Evolutionary conservation across 2,329 filamentous ascomycete species (phyloP).

Genomic region (Botryosphaeria dothidea): DNA sequence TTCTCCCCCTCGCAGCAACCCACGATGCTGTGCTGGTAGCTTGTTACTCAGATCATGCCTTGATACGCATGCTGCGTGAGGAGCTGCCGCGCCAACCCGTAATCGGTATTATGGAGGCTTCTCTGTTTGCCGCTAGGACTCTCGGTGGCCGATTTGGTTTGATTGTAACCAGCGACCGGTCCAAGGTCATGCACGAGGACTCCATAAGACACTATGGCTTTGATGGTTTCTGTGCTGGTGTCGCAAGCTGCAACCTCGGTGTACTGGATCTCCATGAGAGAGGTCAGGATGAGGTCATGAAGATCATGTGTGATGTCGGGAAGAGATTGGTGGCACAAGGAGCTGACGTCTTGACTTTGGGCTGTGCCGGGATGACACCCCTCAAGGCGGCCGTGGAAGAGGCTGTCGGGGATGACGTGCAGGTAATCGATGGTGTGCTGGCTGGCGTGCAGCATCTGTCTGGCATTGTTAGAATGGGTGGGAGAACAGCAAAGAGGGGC

Average conservation of each 20-base stretch:
- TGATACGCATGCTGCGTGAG: slow-evolving; percentile 50
- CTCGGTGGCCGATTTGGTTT: slow-evolving; percentile 51
- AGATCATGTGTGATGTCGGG: slow-evolving; percentile 42
- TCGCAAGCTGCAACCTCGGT: slow-evolving; percentile 43
- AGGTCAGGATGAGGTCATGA: slow-evolving; percentile 41
- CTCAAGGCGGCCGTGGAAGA: slow-evolving; percentile 49
- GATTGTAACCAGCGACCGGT: slow-evolving; percentile 43
- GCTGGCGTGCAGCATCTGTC: slow-evolving; percentile 50
- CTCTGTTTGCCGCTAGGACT: slow-evolving; percentile 51
- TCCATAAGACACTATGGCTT: slow-evolving; percentile 45
- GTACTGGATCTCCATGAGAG: slow-evolving; percentile 49
- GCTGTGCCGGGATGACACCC: slow-evolving; percentile 53
- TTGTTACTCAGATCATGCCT: slow-evolving; percentile 51
- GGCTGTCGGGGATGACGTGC: slow-evolving; percentile 47
- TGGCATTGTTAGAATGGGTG: slow-evolving; percentile 47
- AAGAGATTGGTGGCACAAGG: slow-evolving; percentile 42
- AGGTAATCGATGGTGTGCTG: slow-evolving; percentile 55
- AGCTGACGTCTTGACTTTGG: slow-evolving; percentile 47
- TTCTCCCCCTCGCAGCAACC: slow-evolving; percentile 44
- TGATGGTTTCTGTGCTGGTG: slow-evolving; percentile 44
- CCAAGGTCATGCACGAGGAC: slow-evolving; percentile 43
- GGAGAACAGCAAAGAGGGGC: slow-evolving; percentile 48
- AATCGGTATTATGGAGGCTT: slow-evolving; percentile 55
- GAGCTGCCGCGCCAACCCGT: slow-evolving; percentile 44
- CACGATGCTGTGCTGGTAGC: slow-evolving; percentile 53